Conservation (phyloP, 148 eudicot species). For the Oxyria digyna region DNA sequence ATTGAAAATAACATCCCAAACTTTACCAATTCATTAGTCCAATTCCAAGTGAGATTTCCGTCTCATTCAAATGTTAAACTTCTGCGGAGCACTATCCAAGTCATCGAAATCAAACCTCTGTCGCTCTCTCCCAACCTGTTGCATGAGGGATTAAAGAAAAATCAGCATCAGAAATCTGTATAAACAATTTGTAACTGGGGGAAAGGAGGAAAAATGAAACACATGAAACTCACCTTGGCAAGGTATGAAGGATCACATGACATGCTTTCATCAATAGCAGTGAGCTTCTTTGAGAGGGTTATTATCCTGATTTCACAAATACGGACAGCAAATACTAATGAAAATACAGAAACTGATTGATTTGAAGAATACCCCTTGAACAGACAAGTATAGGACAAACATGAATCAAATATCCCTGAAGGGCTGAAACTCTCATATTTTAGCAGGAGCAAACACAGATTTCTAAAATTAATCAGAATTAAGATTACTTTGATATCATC, state of each 20-base stretch:
- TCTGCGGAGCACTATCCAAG: constrained; percentile 66
- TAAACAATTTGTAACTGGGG: not conserved
- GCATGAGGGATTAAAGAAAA: not conserved
- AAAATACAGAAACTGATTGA: not conserved
- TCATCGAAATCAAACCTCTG: constrained; percentile 83
- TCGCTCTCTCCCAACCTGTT: constrained; percentile 78
- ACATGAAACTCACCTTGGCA: constrained; percentile 44
- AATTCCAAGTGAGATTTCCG: not conserved
- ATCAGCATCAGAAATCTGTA: too few species aligned
- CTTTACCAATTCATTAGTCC: not conserved
- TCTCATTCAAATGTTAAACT: constrained; percentile 46
- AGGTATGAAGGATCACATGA: constrained; percentile 69
- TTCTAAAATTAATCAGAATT: too few species aligned
- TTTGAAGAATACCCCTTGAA: not conserved
- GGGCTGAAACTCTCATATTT: too few species aligned
- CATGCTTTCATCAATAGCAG: constrained; percentile 55
- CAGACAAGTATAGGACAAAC: not conserved
- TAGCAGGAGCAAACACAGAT: too few species aligned
- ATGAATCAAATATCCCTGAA: too few species aligned
- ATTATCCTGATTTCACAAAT: constrained; percentile 41
- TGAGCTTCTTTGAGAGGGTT: constrained; percentile 72
- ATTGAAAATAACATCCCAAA: not conserved
- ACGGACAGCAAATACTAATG: not conserved
- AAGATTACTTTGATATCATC: too few species aligned
- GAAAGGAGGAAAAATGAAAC: not conserved